A percentile compares a stretch with the other conserved stretches of the same genome.
Evolutionary conservation across 805 yeast genomes (phyloP).

Genomic region (Priceomyces haplophilus): DNA sequence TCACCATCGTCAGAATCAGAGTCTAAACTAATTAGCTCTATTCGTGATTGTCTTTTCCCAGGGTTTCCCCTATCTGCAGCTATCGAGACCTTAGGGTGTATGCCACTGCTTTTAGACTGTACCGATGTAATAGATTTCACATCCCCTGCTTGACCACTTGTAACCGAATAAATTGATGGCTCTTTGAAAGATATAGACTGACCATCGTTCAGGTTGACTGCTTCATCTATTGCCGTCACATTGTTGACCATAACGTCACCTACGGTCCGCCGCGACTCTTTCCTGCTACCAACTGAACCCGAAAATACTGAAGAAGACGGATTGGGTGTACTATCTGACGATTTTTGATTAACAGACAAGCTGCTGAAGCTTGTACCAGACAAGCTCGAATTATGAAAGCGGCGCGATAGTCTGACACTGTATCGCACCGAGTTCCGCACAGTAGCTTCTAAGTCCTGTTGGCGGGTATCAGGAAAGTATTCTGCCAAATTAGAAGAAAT

Average conservation of each 20-base stretch:
- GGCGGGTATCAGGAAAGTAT: constrained; percentile 83
- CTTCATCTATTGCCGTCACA: constrained; percentile 54
- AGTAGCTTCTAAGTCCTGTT: constrained; percentile 70
- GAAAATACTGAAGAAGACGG: constrained; percentile 21
- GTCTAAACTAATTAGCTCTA: constrained; percentile 45
- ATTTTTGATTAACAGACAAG: constrained; percentile 9
- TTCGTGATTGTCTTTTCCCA: constrained; percentile 40
- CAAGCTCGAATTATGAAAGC: constrained; percentile 24
- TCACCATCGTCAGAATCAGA: constrained; percentile 39
- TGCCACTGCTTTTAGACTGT: constrained; percentile 5
- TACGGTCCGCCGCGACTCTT: constrained; percentile 42
- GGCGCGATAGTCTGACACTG: constrained; percentile 58
- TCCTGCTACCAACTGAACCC: constrained; percentile 11
- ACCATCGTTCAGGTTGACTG: constrained; percentile 26
- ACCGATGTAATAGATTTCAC: constrained; percentile 15
- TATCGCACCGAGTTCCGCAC: constrained; percentile 80
- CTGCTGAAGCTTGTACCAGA: constrained; percentile 10
- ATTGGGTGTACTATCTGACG: constrained; percentile 8
- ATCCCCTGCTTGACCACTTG: constrained; percentile 12
- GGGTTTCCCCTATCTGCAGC: constrained; percentile 20
- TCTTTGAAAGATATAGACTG: constrained; percentile 26
- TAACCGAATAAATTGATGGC: constrained; percentile 19
- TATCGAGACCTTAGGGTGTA: constrained; percentile 21
- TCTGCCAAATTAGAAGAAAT: constrained; percentile 87
- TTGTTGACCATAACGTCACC: constrained; percentile 63